These are phyloP conservation scores for Schizosaccharomyces lindneri DNA, from an alignment of 805 yeast genomes.

Conservation along the genomic window DNA sequence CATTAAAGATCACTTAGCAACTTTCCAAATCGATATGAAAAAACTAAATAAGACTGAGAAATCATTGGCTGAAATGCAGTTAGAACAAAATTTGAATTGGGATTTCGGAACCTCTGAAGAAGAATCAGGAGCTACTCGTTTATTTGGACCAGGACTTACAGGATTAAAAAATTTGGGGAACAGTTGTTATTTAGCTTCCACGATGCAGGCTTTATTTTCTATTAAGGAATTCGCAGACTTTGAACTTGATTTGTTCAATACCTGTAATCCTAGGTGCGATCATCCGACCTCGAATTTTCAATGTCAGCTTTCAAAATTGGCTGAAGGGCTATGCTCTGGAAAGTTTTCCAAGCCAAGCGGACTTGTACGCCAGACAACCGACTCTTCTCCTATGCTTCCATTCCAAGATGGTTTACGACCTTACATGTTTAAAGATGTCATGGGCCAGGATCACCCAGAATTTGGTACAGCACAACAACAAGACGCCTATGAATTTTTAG, in stretches of 20 bases:
- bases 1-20: constrained; percentile 22
- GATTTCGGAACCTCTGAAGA: constrained; percentile 54
- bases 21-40: constrained; percentile 42
- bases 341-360: constrained; percentile 33
- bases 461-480: constrained; percentile 76
- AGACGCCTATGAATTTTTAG: constrained; percentile 78
- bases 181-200: constrained; percentile 72
- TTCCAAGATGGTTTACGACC: constrained; percentile 65
- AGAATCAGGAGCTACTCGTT: constrained; percentile 41
- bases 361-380: constrained; percentile 13
- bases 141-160: constrained; percentile 54
- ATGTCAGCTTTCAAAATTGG: constrained; percentile 56
- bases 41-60: constrained; percentile 54
- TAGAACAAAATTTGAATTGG: constrained; percentile 85
- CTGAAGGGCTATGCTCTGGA: constrained; percentile 58
- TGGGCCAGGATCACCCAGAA: constrained; percentile 61
- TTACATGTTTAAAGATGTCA: constrained; percentile 40
- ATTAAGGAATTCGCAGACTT: constrained; percentile 14
- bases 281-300: constrained; percentile 33
- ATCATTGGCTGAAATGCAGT: constrained; percentile 62
- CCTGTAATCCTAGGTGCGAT: constrained; percentile 7
- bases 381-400: constrained; percentile 14
- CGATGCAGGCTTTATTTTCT: constrained; percentile 42
- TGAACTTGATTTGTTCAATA: constrained; percentile 7
- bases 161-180: constrained; percentile 83